Base-by-base conservation (phyloP, 768 basidiomycete genomes). In the Cyclocybe aegerita region DNA sequence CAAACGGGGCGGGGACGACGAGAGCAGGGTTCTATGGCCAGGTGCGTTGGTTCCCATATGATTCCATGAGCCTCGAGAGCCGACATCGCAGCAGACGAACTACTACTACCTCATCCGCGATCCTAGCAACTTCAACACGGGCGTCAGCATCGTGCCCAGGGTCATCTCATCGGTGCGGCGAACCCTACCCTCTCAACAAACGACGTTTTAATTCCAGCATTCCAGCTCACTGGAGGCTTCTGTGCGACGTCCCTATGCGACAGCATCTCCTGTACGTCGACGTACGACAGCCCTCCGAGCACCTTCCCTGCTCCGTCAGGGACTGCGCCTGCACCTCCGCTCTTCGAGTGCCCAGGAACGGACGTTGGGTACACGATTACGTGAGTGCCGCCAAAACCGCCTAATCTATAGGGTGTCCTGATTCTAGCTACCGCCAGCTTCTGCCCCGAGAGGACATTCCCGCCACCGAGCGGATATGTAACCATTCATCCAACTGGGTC, bases 1-100 rank as follows among this genome's bases (percentile, higher is more conserved):
- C 47, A 17, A 59, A 55, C 1, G 63, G 63, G 1, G 29, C 39
- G 1, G 56, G 55, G 5, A 55, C 60, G 2, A 67, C 66, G 5
- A 58, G 50, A 33, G 60, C 62, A 39, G 63, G 57, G 9, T 66
- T 66, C 47, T 55, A 54, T 36, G 59, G 62, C 29, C 49, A 61
- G 15, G 66, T 62, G 29, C 54, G 59, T 50, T 29, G 23, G 23
- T 23, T 23, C 5, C 5, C 23, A 3, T 23, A 3, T 23, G 23
- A 23, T 23, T 3, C 23, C 23, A 3, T 3, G 23, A 23, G 23
- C 23, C 5, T 23, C 23, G 23, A 23, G 23, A 23, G 23, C 23
- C 5, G 5, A 23, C 23, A 17, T 14, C 23, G 23, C 5, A 3
- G 9, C 17, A 34, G 37, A 17, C 60, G 49, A 52, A 55, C 7